Evolutionary conservation across 176 grass and related monocot genomes (phyloP).

Genomic region (Puccinellia tenuiflora): DNA sequence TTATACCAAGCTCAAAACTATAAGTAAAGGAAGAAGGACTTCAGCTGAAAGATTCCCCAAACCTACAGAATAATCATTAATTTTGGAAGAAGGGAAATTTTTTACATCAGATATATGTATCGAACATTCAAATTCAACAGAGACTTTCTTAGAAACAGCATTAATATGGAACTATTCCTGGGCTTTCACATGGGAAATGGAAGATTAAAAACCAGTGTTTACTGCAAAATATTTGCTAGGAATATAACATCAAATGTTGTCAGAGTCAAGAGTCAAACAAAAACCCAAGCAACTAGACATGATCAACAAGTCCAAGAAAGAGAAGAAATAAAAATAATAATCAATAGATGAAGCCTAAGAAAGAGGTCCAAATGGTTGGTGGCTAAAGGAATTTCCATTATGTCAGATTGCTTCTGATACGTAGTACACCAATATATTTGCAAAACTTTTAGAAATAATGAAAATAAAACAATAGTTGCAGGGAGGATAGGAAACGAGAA

Average conservation of each 20-base stretch:
- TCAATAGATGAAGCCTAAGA: background rate
- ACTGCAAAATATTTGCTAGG: background rate
- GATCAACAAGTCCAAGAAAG: background rate
- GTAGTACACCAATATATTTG: background rate
- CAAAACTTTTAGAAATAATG: background rate
- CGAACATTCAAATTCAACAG: background rate
- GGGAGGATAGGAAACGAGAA: background rate
- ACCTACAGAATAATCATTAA: constrained; percentile 21
- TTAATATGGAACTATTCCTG: background rate
- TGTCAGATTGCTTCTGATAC: background rate
- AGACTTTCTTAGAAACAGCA: background rate
- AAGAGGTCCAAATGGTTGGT: background rate
- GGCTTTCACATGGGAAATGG: background rate
- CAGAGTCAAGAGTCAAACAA: background rate
- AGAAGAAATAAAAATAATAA: background rate
- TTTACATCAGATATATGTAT: background rate
- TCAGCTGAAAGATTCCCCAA: constrained; percentile 50
- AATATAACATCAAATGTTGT: background rate
- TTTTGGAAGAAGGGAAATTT: background rate
- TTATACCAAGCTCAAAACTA: no score
- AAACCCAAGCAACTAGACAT: background rate
- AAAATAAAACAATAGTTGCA: background rate
- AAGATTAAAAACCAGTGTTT: background rate
- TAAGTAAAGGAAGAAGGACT: constrained; percentile 34
- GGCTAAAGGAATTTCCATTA: background rate